A percentile compares a stretch with the other conserved stretches of the same genome.
Conservation (phyloP, 768 basidiomycete species). For the Mycena leptocephala region DNA sequence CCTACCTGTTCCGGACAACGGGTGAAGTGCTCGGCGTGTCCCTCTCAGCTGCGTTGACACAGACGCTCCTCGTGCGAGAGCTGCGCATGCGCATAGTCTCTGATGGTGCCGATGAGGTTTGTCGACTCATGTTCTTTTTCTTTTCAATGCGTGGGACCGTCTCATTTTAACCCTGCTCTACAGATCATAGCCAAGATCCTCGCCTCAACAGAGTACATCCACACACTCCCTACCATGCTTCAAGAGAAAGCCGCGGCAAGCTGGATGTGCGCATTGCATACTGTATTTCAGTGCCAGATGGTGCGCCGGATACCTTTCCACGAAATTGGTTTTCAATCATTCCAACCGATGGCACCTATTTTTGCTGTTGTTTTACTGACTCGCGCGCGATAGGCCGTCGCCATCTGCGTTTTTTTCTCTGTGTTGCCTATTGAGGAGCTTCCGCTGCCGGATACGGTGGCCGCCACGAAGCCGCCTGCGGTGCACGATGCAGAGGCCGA, state of each 20-base stretch:
- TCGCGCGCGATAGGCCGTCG: too few species aligned
- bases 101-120: slow-evolving; percentile 65
- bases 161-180: background rate
- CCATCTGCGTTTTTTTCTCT: background rate
- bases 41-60: slow-evolving; percentile 74
- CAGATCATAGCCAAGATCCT: slow-evolving; percentile 67
- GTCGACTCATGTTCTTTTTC: background rate
- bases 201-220: slow-evolving; percentile 65
- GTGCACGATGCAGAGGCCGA: too few species aligned
- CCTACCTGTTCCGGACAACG: slow-evolving; percentile 79
- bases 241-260: slow-evolving; percentile 65
- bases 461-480: background rate
- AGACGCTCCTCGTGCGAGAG: slow-evolving; percentile 68
- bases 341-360: too few species aligned
- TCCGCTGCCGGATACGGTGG: background rate
- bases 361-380: too few species aligned
- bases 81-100: slow-evolving; percentile 70
- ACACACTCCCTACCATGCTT: slow-evolving; percentile 56
- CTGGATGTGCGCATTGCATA: slow-evolving; percentile 67
- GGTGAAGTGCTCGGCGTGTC: slow-evolving; percentile 86
- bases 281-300: slow-evolving; percentile 70
- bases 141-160: background rate
- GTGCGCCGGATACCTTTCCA: slow-evolving; percentile 29
- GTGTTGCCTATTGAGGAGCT: background rate
- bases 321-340: too few species aligned